Base-by-base conservation (phyloP, 2,329 filamentous ascomycete genomes). In the Pseudogymnoascus sp. region DNA sequence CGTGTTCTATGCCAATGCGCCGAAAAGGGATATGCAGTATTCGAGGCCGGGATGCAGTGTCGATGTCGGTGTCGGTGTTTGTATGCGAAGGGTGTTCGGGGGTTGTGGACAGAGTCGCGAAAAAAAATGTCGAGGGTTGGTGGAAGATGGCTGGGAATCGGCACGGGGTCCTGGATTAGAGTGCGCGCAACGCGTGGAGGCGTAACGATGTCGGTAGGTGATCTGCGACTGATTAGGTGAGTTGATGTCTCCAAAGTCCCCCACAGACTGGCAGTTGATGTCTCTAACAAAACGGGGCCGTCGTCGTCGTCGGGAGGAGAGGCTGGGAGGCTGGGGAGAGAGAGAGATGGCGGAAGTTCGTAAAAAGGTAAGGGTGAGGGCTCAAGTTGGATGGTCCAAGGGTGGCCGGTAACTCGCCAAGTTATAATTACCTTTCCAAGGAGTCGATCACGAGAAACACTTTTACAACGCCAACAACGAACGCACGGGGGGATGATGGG, bases 1-100 rank as follows among this genome's bases (percentile, higher is more conserved):
- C 62, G 37, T 41, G 55, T 61, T 28, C 62, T 68, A 66, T 65
- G 59, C 64, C 64, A 66, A 63, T 63, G 62, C 58, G 59, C 45
- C 37, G 35, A 38, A 33, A 57, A 19, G 55, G 55, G 18, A 52
- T 30, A 52, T 52, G 41, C 41, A 52, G 41, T 18, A 18, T 52
- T 52, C 41, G 23, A 28, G 23, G 9, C 26, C 39, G 21, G 19
- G 39, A 45, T 45, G 39, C 23, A 30, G 41, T 52, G 13, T 28
- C 26, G 26, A 30, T 26, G 39, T 26, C 21, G 13, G 33, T 38
- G 8, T 38, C 21, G 19, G 19, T 45, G 39, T 21, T 39, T 23
- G 38, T 30, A 18, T 52, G 41, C 41, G 41, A 52, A 30, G 41
- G n/a, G 23, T n/a, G 41, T 52, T 9, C n/a, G n/a, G 41, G 8